A percentile compares a stretch with the other conserved stretches of the same genome.
These are phyloP conservation scores for Fraxinus latifolia DNA, from an alignment of 305 asterid species.

Conservation along the genomic window DNA sequence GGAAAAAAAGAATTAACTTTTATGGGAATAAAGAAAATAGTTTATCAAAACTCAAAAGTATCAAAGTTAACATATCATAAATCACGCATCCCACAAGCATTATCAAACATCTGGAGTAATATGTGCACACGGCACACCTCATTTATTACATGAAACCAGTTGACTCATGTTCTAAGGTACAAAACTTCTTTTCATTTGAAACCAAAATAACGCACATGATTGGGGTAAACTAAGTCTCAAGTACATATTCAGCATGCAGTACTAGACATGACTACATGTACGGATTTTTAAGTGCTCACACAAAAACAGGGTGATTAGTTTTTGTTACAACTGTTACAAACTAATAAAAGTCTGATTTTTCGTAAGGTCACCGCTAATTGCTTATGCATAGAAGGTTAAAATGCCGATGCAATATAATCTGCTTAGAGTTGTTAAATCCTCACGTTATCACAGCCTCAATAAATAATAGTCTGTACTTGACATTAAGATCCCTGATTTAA, in stretches of 20 bases:
- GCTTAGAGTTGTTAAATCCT: not conserved
- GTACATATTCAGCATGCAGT: not conserved
- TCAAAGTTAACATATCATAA: not conserved
- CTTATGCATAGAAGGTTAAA: slow-evolving; percentile 26
- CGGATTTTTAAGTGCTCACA: not conserved
- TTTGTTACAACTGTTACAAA: slow-evolving; percentile 13
- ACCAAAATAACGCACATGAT: slow-evolving; percentile 25
- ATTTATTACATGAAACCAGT: not conserved
- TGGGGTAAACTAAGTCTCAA: not conserved
- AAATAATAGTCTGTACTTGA: slow-evolving; percentile 25
- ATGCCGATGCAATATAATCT: slow-evolving; percentile 23
- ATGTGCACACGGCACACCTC: not conserved
- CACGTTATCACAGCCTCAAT: slow-evolving; percentile 24
- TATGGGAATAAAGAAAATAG: not conserved
- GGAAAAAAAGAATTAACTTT: not conserved
- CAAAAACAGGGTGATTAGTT: not conserved
- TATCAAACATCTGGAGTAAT: not conserved
- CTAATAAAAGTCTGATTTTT: slow-evolving; percentile 18
- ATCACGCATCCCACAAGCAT: not conserved
- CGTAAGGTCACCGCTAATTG: slow-evolving; percentile 27
- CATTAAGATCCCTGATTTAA: slow-evolving; percentile 45
- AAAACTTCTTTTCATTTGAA: slow-evolving; percentile 13
- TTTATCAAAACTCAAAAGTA: not conserved
- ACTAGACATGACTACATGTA: not conserved
- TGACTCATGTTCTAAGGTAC: not conserved